These are phyloP conservation scores for Penicillium sp. DNA, from an alignment of 2,329 filamentous ascomycete species.

Conservation along the genomic window DNA sequence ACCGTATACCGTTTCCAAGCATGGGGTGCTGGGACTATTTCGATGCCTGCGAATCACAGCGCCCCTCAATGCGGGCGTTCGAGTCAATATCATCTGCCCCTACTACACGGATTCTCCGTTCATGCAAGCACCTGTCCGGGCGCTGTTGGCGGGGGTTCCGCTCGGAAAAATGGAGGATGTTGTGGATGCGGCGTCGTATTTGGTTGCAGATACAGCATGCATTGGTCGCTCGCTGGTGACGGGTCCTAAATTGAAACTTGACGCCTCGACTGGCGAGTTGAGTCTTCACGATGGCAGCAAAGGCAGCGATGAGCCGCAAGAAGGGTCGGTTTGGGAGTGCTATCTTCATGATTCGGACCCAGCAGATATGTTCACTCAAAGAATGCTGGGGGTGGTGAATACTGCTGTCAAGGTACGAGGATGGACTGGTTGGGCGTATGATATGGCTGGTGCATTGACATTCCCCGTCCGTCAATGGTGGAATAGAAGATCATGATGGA, in stretches of 20 bases:
- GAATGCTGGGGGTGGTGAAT: slow-evolving; percentile 8
- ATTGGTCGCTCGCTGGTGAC: slow-evolving; percentile 11
- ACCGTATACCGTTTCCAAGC: slow-evolving; percentile 10
- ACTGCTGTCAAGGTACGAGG: slow-evolving; percentile 4
- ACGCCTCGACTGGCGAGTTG: slow-evolving; percentile 4
- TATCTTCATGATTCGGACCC: slow-evolving; percentile 12
- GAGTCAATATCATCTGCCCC: slow-evolving; percentile 11
- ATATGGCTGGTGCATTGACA: slow-evolving; percentile 10
- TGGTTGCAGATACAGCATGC: slow-evolving; percentile 8
- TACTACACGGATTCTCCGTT: slow-evolving; percentile 10
- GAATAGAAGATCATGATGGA: too few species aligned
- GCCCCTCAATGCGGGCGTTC: slow-evolving; percentile 5
- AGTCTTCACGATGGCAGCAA: background rate
- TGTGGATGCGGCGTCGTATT: slow-evolving; percentile 10
- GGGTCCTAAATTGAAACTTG: slow-evolving; percentile 7
- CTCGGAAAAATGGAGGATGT: slow-evolving; percentile 8
- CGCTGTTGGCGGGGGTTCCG: slow-evolving; percentile 6
- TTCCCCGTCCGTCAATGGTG: slow-evolving; percentile 11
- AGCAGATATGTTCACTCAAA: slow-evolving; percentile 12
- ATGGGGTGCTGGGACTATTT: slow-evolving; percentile 9
- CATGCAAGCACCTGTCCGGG: slow-evolving; percentile 9
- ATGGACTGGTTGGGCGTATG: slow-evolving; percentile 11
- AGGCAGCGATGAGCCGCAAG: too few species aligned
- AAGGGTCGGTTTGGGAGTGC: slow-evolving; percentile 11
- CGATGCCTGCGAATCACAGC: slow-evolving; percentile 7